phyloP scores from a whole-genome alignment of 1,284 basidiomycete genomes.

The Laetiporus sulphureus region DNA sequence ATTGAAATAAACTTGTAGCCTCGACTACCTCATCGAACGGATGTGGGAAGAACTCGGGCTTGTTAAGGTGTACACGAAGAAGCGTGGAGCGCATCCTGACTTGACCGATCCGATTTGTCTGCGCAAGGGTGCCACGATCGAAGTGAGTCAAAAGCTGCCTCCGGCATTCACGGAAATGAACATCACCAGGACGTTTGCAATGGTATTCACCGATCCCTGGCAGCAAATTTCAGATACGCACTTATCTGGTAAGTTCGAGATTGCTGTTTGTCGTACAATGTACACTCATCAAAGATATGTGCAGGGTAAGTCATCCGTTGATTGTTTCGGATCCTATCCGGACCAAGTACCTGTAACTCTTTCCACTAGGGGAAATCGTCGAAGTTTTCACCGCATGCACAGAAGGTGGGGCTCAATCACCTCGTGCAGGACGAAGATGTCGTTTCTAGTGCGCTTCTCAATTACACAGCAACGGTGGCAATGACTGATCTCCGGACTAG shows the following conservation, averaged over 20 bases:
- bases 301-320: conserved; percentile 8
- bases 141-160: conserved; percentile 41
- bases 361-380: conserved; percentile 74
- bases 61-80: conserved; percentile 95
- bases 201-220: conserved; percentile 85
- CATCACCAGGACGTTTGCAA: conserved; percentile 74
- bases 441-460: conserved; percentile 67
- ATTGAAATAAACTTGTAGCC: too few species aligned
- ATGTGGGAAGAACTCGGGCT: conserved; percentile 88
- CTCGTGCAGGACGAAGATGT: conserved; percentile 93
- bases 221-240: conserved; percentile 88
- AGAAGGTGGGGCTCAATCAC: conserved; percentile 88
- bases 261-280: conserved; percentile 3
- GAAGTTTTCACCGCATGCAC: conserved; percentile 88
- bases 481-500: conserved; percentile 16
- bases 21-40: conserved; percentile 83
- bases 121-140: conserved; percentile 88
- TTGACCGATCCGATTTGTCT: conserved; percentile 90
- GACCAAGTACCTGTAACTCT: background rate
- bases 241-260: conserved; percentile 69
- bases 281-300: too few species aligned
- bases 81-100: conserved; percentile 91
- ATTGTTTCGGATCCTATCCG: background rate
- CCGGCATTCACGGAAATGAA: conserved; percentile 2
- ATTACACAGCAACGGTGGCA: background rate